phyloP scores from a whole-genome alignment of 108 stramenopile species.

The Conticribra weissflogii region DNA sequence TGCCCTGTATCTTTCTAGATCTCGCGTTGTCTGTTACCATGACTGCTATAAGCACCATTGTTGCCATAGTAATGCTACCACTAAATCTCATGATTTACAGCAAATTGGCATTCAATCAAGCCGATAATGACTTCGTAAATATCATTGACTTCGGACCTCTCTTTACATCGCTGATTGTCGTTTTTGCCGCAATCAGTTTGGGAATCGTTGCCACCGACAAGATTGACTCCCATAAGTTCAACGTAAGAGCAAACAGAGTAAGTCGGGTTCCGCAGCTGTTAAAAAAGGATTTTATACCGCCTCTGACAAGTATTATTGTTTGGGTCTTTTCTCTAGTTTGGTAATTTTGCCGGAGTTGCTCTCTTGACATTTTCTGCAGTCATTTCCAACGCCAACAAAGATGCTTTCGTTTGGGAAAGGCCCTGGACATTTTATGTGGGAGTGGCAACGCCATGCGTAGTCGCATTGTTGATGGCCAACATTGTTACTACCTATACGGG shows the following conservation, averaged over 20 bases:
- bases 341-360: conserved; percentile 58
- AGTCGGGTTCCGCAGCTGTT: background rate
- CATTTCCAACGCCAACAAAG: conserved; percentile 40
- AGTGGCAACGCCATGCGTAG: conserved; percentile 53
- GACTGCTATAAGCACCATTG: conserved; percentile 71
- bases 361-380: conserved; percentile 59
- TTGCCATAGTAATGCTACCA: conserved; percentile 60
- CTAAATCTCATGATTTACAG: conserved; percentile 74
- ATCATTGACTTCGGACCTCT: conserved; percentile 58
- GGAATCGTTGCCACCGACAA: conserved; percentile 53
- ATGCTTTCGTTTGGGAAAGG: background rate
- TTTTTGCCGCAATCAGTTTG: conserved; percentile 53
- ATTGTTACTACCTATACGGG: conserved; percentile 45
- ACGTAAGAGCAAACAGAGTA: background rate
- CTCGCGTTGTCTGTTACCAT: conserved; percentile 74
- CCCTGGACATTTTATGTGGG: conserved; percentile 60
- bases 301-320: conserved; percentile 23
- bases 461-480: conserved; percentile 58
- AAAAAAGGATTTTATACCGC: background rate
- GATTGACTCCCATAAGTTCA: conserved; percentile 27
- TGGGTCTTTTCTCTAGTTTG: conserved; percentile 47
- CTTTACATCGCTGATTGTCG: conserved; percentile 60
- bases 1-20: too few relatives aligned
- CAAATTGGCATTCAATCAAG: conserved; percentile 52
- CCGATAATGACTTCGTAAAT: conserved; percentile 38